A percentile compares a stretch with the other conserved stretches of the same genome.
phyloP scores from a whole-genome alignment of 768 basidiomycete genomes.

The Tephrocybe rancida region DNA sequence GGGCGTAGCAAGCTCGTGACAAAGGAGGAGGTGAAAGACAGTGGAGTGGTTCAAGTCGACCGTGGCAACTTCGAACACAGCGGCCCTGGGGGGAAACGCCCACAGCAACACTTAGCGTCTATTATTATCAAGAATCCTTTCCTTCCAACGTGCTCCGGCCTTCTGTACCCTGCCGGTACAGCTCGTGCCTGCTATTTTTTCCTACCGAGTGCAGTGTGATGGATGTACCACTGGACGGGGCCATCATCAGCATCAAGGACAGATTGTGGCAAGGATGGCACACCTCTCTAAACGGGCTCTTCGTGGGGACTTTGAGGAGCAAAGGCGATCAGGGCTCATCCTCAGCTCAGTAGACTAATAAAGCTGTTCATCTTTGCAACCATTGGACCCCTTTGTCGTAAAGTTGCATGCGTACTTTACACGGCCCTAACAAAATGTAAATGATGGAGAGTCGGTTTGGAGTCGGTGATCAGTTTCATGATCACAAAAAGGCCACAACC shows the following conservation, averaged over 20 bases:
- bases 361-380: background rate
- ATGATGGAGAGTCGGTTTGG: background rate
- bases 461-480: slow-evolving; percentile 9
- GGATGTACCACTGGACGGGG: background rate
- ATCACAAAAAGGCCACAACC: background rate
- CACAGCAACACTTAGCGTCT: background rate
- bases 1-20: slow-evolving; percentile 1
- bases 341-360: too few relatives aligned
- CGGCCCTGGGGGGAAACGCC: slow-evolving; percentile 6
- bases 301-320: too few relatives aligned
- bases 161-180: background rate
- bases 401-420: background rate
- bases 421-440: too few relatives aligned
- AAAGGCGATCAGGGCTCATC: background rate
- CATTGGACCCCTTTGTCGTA: background rate
- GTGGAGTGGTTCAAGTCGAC: background rate
- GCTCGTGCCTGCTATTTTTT: too few relatives aligned
- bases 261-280: background rate
- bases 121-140: background rate
- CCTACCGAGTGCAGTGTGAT: background rate
- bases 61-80: slow-evolving; percentile 11
- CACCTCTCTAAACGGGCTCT: too few relatives aligned
- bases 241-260: background rate
- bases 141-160: background rate
- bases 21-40: background rate